Evolutionary conservation across 345 rosid genomes (phyloP).

Genomic region (Eutrema yunnanense): DNA sequence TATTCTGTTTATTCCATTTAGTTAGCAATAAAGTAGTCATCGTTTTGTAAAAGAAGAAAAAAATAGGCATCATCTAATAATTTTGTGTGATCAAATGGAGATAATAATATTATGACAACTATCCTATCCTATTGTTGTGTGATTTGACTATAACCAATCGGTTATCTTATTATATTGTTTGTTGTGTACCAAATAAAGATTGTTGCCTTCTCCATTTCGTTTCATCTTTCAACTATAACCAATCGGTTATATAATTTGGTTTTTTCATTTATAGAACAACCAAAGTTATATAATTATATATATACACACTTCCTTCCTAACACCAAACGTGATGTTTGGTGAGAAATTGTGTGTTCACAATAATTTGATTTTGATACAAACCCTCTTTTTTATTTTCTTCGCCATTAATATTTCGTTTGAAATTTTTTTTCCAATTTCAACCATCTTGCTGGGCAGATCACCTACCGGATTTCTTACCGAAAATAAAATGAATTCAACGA

Average conservation of each 20-base stretch:
- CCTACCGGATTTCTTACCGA: constrained; percentile 26
- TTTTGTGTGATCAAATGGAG: neutral
- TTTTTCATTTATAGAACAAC: neutral
- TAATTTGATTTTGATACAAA: constrained; percentile 9
- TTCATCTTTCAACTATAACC: neutral
- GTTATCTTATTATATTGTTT: too few species aligned
- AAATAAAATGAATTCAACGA: constrained; percentile 6
- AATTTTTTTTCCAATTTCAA: neutral
- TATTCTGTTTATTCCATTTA: neutral
- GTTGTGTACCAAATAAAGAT: neutral
- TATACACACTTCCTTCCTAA: neutral
- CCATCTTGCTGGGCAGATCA: constrained; percentile 12
- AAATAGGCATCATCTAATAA: neutral
- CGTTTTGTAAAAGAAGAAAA: neutral
- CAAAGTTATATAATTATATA: neutral
- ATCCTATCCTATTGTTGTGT: neutral
- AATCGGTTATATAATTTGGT: neutral
- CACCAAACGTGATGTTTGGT: constrained; percentile 11
- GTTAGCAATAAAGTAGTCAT: constrained; percentile 4
- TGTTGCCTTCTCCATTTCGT: neutral
- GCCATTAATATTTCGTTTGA: neutral
- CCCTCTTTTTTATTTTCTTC: neutral
- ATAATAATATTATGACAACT: neutral
- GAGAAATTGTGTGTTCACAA: constrained; percentile 6
- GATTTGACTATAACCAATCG: neutral